Base-by-base conservation (phyloP, 2,329 filamentous ascomycete species). In the Nectriaceae sp. region DNA sequence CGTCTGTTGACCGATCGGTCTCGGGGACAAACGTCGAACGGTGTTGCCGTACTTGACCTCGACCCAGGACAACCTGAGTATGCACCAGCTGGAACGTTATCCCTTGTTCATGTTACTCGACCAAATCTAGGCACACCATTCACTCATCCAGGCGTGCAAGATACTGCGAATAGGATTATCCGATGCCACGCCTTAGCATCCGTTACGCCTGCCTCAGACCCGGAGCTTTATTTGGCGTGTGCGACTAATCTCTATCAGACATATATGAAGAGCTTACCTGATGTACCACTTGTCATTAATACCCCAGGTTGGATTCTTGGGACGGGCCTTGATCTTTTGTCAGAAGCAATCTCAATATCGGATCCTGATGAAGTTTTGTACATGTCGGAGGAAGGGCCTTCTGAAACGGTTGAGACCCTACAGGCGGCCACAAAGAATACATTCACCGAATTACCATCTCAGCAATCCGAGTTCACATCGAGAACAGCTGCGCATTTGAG, bases 31-130 rank as follows among this genome's bases (percentile, higher is more conserved):
- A 21, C 21, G 15, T 13, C 57, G 31, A 57, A 50, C 10, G 62
- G 63, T 15, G 72, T 87, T 21, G 77, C 75, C 46, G 72, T 87
- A n/a, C 75, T 94, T 5, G 89, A 94, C 57, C 74, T 93, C 10
- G 89, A 94, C 62, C 87, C 88, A 1, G 86, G 85, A 0, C 88
- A 91, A 60, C 87, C 89, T 3, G 89, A 92, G 62, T 91, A 87
- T 63, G 81, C 80, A 0, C 77, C 85, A 2, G 80, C 85, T 1
- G 88, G 89, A 1, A 83, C 87, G 13, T 62, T 93, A 18, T 88
- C 88, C 2, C 78, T 93, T 4, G 72, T 85, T 13, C 75, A 80
- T 21, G 68, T 91, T 11, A 74, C 71, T 1, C 68, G 75, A 22
- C 81, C 85, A 0, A 84, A 89, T 42, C 70, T 92, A 4, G 79